A percentile compares a stretch with the other conserved stretches of the same genome.
Evolutionary conservation across 1,284 basidiomycete genomes (phyloP).

Genomic region (Coniophora puteana): DNA sequence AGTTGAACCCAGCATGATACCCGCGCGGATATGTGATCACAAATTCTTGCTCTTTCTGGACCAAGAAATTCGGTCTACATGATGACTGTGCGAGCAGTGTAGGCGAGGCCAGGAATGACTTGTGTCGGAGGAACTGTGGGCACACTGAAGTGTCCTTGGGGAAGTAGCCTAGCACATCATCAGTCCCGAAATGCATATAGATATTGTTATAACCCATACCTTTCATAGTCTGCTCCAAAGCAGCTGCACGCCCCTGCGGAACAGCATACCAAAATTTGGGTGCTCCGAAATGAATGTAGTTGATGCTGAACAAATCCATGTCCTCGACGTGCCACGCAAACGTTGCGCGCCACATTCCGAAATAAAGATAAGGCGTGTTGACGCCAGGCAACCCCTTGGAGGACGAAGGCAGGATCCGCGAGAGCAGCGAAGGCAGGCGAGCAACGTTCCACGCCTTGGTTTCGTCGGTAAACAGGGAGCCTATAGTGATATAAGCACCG

Average conservation of each 20-base stretch:
- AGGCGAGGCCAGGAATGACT: conserved; percentile 93
- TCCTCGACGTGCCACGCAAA: conserved; percentile 99
- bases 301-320: conserved; percentile 98
- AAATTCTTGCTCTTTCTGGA: conserved; percentile 91
- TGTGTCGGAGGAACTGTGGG: conserved; percentile 94
- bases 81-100: conserved; percentile 76
- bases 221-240: conserved; percentile 81
- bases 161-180: conserved; percentile 73
- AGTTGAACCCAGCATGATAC: conserved; percentile 96
- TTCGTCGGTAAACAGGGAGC: conserved; percentile 83
- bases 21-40: conserved; percentile 94
- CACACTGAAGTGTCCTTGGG: conserved; percentile 82
- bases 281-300: conserved; percentile 98
- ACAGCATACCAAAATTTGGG: conserved; percentile 98
- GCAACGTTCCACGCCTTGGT: conserved; percentile 93
- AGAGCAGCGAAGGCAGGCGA: conserved; percentile 82
- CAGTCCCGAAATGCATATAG: too few species aligned
- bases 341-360: conserved; percentile 98
- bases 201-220: conserved; percentile 45
- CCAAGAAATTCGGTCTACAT: conserved; percentile 83
- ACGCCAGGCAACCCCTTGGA: conserved; percentile 86
- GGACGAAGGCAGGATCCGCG: conserved; percentile 68
- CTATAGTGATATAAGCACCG: conserved; percentile 28
- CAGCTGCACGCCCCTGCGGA: conserved; percentile 78
- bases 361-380: conserved; percentile 97